These are phyloP conservation scores for Microcera coccophila DNA, from an alignment of 2,329 filamentous ascomycete species.

Conservation along the genomic window DNA sequence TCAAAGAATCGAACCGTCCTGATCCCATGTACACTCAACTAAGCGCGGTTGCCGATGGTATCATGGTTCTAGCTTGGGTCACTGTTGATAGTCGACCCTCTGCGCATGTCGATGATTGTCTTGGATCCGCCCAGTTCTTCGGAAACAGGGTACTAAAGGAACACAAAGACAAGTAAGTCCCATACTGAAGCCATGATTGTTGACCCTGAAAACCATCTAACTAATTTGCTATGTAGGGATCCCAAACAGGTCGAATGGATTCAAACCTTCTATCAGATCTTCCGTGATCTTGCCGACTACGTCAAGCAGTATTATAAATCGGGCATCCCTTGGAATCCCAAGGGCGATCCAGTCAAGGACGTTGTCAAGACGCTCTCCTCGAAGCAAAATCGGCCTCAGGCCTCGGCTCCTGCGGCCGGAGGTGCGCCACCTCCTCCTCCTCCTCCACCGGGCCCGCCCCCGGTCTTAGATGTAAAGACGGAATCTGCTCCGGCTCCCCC, in stretches of 20 bases:
- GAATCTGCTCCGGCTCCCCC: conserved; percentile 30
- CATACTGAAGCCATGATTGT: neutral
- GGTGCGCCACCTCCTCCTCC: conserved; percentile 56
- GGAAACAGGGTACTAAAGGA: conserved; percentile 92
- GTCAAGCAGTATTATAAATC: conserved; percentile 76
- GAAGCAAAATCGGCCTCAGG: conserved; percentile 36
- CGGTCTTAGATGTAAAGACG: conserved; percentile 58
- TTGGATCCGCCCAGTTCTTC: conserved; percentile 85
- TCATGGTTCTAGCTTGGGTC: conserved; percentile 87
- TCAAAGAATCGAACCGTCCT: conserved; percentile 77
- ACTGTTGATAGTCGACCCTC: conserved; percentile 76
- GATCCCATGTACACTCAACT: conserved; percentile 76
- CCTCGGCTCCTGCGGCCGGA: conserved; percentile 51
- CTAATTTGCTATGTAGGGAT: conserved; percentile 55
- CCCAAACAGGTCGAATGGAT: conserved; percentile 81
- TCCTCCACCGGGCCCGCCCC: conserved; percentile 59
- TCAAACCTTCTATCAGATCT: conserved; percentile 86
- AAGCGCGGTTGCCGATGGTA: conserved; percentile 83
- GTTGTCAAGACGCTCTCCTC: conserved; percentile 54
- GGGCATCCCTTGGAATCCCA: conserved; percentile 82
- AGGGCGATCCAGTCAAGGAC: conserved; percentile 69
- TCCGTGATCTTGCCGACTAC: conserved; percentile 78
- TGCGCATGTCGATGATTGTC: conserved; percentile 78
- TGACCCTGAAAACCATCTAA: neutral
- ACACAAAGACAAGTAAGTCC: conserved; percentile 64